Evolutionary conservation across 345 rosid genomes (phyloP), one percentile per base, ranked within the genome.

Genomic region (Pelargonium nanum): DNA sequence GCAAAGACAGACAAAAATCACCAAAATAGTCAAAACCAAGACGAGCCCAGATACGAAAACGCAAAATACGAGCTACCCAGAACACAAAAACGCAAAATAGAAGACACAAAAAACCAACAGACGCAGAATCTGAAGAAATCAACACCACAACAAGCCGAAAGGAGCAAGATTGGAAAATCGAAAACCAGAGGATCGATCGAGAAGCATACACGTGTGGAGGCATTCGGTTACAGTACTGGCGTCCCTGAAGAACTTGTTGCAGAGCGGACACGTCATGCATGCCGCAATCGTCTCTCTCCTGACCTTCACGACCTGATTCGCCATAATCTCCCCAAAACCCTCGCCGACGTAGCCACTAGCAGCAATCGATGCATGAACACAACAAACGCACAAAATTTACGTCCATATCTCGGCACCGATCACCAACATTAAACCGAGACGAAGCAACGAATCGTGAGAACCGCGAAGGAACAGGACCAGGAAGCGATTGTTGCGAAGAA

Each of bases 141-240:
- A 34, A 15, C 7, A 34, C 12, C 45, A 34, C 34, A 34, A 34
- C 7, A 34, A 34, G 45, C 45, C 12, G 45, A 34, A 34, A 34
- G 1, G 13, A 34, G 6, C 45, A 34, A 15, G 45, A 74, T 16
- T 13, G 10, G 59, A 53, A 32, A 22, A 9, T 15, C 45, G 12
- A 10, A 34, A 34, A 1, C 4, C 34, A 28, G 1, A 34, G 13
- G 45, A 34, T 34, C 45, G 45, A 34, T 9, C 6, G 45, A 34
- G 12, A 34, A 4, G 13, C 45, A 34, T 34, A 92, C 98, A 92
- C 61, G 98, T 81, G 56, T 92, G 98, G 58, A 92, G 96, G 51
- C 98, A 92, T 72, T 92, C 98, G 30, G 93, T 75, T 63, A 92
- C 80, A 74, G 96, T 86, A 65, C 96, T 89, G 72, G 98, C 96